Conservation (phyloP, 805 yeast species). For the Isabelozyma pseudorhagii region DNA sequence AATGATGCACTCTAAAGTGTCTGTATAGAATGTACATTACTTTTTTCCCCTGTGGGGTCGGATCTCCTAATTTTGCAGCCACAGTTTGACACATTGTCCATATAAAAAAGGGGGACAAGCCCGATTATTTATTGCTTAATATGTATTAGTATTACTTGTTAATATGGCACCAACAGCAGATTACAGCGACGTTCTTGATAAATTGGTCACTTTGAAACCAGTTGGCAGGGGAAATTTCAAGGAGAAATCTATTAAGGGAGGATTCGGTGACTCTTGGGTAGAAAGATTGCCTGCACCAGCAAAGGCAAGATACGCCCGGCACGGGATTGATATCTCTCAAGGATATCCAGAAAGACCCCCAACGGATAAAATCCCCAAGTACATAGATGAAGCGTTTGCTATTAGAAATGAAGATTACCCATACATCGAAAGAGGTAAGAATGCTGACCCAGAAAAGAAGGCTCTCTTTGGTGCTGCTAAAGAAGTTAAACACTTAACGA, state of each 20-base stretch:
- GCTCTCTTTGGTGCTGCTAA: conserved; percentile 39
- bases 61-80: not conserved
- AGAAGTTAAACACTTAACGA: conserved; percentile 41
- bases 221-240: conserved; percentile 9
- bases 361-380: conserved; percentile 29
- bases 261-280: conserved; percentile 3
- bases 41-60: too few relatives aligned
- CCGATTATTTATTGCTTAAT: too few relatives aligned
- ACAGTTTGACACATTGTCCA: not conserved
- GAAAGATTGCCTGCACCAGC: conserved; percentile 19
- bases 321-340: conserved; percentile 32
- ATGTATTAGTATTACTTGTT: not conserved
- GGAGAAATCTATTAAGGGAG: conserved; percentile 5
- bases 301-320: conserved; percentile 24
- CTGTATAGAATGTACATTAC: too few relatives aligned
- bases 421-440: conserved; percentile 31
- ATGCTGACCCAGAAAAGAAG: conserved; percentile 36
- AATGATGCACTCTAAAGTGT: too few relatives aligned
- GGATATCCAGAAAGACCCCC: conserved; percentile 42
- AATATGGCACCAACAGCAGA: conserved; percentile 15
- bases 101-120: too few relatives aligned
- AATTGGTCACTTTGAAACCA: conserved; percentile 13
- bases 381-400: conserved; percentile 36
- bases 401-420: conserved; percentile 32
- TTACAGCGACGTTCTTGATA: conserved; percentile 8